Base-by-base conservation (phyloP, 202 grass and related monocot genomes). In the Schoenoplectus triqueter region DNA sequence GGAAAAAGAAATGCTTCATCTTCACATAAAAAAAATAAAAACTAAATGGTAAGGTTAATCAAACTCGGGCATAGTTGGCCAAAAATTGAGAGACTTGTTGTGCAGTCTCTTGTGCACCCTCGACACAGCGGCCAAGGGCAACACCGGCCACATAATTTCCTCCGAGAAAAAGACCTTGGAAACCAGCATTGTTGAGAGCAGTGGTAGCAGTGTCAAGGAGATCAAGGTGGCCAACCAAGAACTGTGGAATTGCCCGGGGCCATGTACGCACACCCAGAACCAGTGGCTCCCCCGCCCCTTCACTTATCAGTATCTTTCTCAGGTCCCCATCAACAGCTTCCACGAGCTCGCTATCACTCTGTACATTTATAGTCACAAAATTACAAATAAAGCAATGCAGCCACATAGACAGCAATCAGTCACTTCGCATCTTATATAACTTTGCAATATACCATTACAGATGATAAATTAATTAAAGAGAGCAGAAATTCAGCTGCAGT, bases 241-340 rank as follows among this genome's bases (percentile, higher is more conserved):
- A 98, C 82, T 98, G 96, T 11, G 96, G 96, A 88, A 98, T 98
- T 52, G 96, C 96, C 68, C 66, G 93, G 65, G 90, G 91, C 96
- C 96, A 98, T 13, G 95, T 90, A 69, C 96, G 87, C 15, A 95
- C 93, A 2, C 93, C 88, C 10, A 95, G 84, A 50, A 86, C 90
- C 44, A 91, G 69, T 4, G 96, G 96, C 10, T 90, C 91, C 52
- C 70, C 78, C 10, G 96, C 96, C 66, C 66, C 90, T 83, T 88
- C 84, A 48, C 89, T 94, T 86, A 98, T 92, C 79, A 98, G 75
- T 84, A 98, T 98, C 86, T 94, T 94, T 69, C 93, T 90, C 20
- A 95, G 91, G 13, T 95, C 93, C 39, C 90, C 63, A 3, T 99
- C 91, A 84, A 95, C 96, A 46, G 96, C 87, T 90, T 91, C 96